Conservation (phyloP, 2,329 filamentous ascomycete genomes). For the Talaromyces pinophilus region DNA sequence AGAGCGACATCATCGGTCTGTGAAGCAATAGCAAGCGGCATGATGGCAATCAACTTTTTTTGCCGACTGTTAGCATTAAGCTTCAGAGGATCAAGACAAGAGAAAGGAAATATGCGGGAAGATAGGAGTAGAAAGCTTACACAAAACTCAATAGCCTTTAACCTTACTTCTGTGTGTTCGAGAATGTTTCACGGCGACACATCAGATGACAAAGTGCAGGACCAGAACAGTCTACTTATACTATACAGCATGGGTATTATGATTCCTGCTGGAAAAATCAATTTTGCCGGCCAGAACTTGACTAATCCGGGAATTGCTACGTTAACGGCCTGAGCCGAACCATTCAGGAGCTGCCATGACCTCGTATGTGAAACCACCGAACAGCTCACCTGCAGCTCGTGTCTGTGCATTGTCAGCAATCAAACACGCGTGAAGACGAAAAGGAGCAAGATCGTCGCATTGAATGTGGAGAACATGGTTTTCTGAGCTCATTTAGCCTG, state of each 20-base stretch:
- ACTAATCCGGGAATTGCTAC: background rate
- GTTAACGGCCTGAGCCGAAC: background rate
- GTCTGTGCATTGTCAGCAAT: background rate
- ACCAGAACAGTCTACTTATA: background rate
- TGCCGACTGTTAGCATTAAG: background rate
- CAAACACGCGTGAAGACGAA: background rate
- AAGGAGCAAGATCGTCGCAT: slow-evolving; percentile 1
- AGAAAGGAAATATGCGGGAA: background rate
- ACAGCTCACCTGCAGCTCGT: slow-evolving; percentile 1
- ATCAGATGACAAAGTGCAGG: slow-evolving; percentile 2
- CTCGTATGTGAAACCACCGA: background rate
- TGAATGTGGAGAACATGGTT: background rate
- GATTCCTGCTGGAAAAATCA: background rate
- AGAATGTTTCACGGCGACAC: background rate
- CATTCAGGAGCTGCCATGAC: background rate
- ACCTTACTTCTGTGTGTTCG: background rate
- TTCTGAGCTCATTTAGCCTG: slow-evolving; percentile 7
- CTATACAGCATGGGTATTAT: background rate
- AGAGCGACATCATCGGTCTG: slow-evolving; percentile 53
- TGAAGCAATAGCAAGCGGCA: slow-evolving; percentile 19
- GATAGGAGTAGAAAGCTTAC: slow-evolving; percentile 1
- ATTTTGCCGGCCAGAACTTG: slow-evolving; percentile 10
- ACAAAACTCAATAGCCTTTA: background rate
- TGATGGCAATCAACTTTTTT: background rate
- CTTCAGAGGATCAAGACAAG: background rate